These are phyloP conservation scores for Spiromastix sp. DNA, from an alignment of 2,329 filamentous ascomycete species.

Conservation along the genomic window DNA sequence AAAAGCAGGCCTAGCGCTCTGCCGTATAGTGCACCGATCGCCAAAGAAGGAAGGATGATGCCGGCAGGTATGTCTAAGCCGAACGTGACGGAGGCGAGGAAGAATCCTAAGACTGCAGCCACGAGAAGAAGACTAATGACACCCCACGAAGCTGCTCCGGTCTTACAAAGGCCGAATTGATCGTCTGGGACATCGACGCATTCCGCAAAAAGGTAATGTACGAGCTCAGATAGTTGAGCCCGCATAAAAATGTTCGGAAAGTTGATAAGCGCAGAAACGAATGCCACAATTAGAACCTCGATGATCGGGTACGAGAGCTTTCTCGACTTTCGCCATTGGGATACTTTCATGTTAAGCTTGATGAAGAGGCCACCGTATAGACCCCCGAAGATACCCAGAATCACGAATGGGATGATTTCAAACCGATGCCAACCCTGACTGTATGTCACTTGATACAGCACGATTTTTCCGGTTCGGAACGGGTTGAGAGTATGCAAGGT, in stretches of 20 bases:
- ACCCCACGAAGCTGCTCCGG: conserved; percentile 67
- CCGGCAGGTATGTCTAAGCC: conserved; percentile 90
- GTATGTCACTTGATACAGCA: conserved; percentile 92
- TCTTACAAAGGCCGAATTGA: conserved; percentile 82
- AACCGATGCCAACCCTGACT: conserved; percentile 88
- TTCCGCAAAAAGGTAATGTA: conserved; percentile 85
- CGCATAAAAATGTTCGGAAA: conserved; percentile 97
- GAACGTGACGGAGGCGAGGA: conserved; percentile 80
- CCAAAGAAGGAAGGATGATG: conserved; percentile 92
- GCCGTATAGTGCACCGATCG: conserved; percentile 83
- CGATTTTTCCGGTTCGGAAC: conserved; percentile 88
- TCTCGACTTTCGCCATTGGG: conserved; percentile 63
- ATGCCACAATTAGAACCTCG: conserved; percentile 70
- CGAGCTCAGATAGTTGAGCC: conserved; percentile 80
- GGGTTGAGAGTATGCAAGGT: conserved; percentile 88
- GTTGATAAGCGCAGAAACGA: conserved; percentile 80
- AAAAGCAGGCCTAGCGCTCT: conserved; percentile 82
- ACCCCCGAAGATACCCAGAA: conserved; percentile 84
- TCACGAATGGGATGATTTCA: conserved; percentile 76
- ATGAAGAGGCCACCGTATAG: conserved; percentile 92
- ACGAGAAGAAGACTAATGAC: conserved; percentile 76
- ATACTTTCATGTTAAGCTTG: conserved; percentile 81
- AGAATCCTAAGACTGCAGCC: conserved; percentile 72
- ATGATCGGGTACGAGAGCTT: conserved; percentile 62
- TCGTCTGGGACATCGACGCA: conserved; percentile 76